Evolutionary conservation across 2,329 filamentous ascomycete genomes (phyloP), one percentile per base, ranked within the genome.

Genomic region (Diplodia corticola): DNA sequence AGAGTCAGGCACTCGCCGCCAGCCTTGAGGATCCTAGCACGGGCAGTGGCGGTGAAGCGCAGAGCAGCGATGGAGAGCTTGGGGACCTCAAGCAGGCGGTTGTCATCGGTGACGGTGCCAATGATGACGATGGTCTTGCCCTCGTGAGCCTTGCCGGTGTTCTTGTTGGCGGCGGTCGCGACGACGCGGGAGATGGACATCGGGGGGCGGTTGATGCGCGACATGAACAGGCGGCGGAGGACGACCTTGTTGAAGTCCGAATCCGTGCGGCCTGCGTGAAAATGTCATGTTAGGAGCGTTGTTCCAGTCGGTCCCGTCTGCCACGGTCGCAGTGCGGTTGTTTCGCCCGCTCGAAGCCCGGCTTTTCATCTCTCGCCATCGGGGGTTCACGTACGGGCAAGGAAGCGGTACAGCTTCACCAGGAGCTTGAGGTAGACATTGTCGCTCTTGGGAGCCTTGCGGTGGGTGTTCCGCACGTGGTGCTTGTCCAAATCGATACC

Each of bases 161-260:
- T 74, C 68, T 82, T 77, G 70, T 83, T 85, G 64, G 85, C 84
- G 28, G 85, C 84, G 12, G 79, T 80, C 46, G 83, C 81, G 65
- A 92, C 89, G 78, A 98, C 92, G 82, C 94, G 91, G 74, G 93
- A 97, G 78, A 99, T 87, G 69, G 93, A 97, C 78, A 99, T 89
- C 71, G 95, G 77, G 68, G 78, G 78, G 76, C 93, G 91, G 91
- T 98, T 98, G 85, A 96, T 97, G 84, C 93, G 92, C 82, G 93
- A 97, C 92, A 95, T 97, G 81, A 97, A 97, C 70, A 99, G 91
- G 79, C 95, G 92, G 82, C 94, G 93, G 78, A 99, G 91, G 80
- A 99, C 89, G 78, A 95, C 91, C 88, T 97, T 96, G 91, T 99
- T 99, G 91, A 99, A 99, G 85, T 88, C 88, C 73, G 92, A 88